Evolutionary conservation across 164 flowering plant species (phyloP).

Genomic region (Platanus orientalis): DNA sequence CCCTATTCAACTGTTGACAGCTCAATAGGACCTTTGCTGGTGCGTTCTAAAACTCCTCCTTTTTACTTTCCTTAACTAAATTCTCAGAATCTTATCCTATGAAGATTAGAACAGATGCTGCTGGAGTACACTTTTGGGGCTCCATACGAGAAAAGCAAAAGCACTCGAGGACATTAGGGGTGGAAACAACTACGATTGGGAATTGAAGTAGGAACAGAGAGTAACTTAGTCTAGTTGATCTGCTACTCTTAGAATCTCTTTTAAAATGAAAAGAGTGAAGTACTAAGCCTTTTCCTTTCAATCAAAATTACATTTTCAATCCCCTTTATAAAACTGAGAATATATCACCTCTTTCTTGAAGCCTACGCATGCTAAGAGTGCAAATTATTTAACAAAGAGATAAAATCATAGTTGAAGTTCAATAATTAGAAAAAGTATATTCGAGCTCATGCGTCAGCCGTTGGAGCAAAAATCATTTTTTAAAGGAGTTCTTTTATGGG

Average conservation of each 20-base stretch:
- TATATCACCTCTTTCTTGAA: too few species aligned
- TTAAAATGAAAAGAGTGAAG: not conserved
- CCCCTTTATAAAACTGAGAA: too few species aligned
- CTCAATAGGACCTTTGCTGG: too few species aligned
- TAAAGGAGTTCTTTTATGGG: not conserved
- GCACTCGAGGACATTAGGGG: not conserved
- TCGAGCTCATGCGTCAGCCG: too few species aligned
- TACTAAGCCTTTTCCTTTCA: not conserved
- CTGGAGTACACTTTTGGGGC: not conserved
- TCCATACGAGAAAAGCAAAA: not conserved
- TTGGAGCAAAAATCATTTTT: not conserved
- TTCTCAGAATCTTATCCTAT: not conserved
- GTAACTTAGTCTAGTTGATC: not conserved
- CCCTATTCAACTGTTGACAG: too few species aligned
- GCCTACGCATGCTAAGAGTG: too few species aligned
- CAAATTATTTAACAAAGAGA: too few species aligned
- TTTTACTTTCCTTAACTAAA: too few species aligned
- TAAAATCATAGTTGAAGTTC: too few species aligned
- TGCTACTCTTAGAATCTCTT: constrained; percentile 2
- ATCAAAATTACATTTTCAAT: not conserved
- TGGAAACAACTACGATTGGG: not conserved
- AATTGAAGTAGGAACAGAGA: not conserved
- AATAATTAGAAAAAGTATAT: too few species aligned
- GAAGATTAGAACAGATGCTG: not conserved
- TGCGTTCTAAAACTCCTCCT: too few species aligned